phyloP scores from a whole-genome alignment of 768 basidiomycete genomes.

The Pleurotus sapidus region DNA sequence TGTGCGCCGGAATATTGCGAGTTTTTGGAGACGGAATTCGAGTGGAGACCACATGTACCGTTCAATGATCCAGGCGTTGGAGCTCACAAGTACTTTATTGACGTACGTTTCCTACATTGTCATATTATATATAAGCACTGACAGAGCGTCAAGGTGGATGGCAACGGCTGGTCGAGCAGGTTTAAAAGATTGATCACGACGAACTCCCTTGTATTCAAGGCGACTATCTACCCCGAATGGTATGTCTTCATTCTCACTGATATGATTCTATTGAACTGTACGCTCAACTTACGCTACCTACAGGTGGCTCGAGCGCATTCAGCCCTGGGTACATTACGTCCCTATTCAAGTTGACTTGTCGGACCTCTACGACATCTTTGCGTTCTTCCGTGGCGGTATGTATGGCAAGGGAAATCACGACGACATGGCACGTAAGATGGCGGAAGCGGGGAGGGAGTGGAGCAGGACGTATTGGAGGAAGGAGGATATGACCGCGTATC shows the following conservation, averaged over 20 bases:
- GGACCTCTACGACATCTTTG: constrained; percentile 61
- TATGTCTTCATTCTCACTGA: constrained; percentile 15
- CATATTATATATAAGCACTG: not conserved
- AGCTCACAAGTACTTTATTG: constrained; percentile 55
- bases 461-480: constrained; percentile 47
- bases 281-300: not conserved
- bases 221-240: constrained; percentile 71
- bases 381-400: constrained; percentile 62
- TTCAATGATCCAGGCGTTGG: constrained; percentile 35
- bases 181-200: constrained; percentile 59
- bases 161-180: constrained; percentile 61
- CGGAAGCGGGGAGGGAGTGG: constrained; percentile 48
- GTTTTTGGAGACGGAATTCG: constrained; percentile 40
- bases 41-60: constrained; percentile 37
- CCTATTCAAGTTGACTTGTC: constrained; percentile 58
- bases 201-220: constrained; percentile 62
- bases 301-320: constrained; percentile 52
- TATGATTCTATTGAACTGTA: too few relatives aligned
- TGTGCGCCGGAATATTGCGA: constrained; percentile 43
- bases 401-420: constrained; percentile 54
- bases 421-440: constrained; percentile 51
- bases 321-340: constrained; percentile 70
- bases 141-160: constrained; percentile 39
- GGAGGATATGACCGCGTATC: constrained; percentile 52
- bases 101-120: constrained; percentile 32